Evolutionary conservation across 371 early-diverging fungal genomes (phyloP), one percentile per base, ranked within the genome.

Genomic region (Mortierella sp.): DNA sequence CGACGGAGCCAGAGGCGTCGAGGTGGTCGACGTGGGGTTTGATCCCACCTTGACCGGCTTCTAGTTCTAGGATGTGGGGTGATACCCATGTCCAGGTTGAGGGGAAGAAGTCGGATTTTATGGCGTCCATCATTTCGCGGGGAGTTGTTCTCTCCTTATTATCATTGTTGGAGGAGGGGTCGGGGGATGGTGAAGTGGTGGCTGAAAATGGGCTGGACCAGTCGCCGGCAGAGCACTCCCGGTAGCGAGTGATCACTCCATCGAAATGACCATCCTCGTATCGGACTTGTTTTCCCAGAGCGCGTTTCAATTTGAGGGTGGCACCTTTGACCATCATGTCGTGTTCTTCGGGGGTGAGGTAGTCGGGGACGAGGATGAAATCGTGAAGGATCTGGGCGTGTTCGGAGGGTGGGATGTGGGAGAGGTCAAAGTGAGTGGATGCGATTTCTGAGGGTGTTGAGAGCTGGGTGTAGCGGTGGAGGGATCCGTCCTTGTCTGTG

Each of bases 11-110:
- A 7, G 92, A 92, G 18, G 91, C 91, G 60, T 90, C 88, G 43
- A 91, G 43, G 76, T 93, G 91, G 79, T 93, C 93, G 11, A 93
- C 90, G 75, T 93, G 93, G 5, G 91, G 88, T 71, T 88, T 84
- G 75, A 93, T 93, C 41, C 90, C 90, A 38, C 90, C 90, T 27
- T 82, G 72, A 5, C 84, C 88, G 10, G 86, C 83, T 60, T 84
- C 84, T 21, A 92, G 84, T 63, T 92, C 93, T 77, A 89, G 65
- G 58, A 88, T 78, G 70, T 88, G 89, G 0, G 87, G 81, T 0
- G 89, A 72, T 1, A 84, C 78, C 89, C 89, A 88, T 27, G 77
- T 71, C 79, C 82, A 84, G 18, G 75, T n/a, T 5, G 60, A 48
- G 16, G 89, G 81, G 55, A 88, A 83, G 70, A 83, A 81, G 4